Base-by-base conservation (phyloP, 1,284 basidiomycete genomes). In the Ceratobasidium theobromae region DNA sequence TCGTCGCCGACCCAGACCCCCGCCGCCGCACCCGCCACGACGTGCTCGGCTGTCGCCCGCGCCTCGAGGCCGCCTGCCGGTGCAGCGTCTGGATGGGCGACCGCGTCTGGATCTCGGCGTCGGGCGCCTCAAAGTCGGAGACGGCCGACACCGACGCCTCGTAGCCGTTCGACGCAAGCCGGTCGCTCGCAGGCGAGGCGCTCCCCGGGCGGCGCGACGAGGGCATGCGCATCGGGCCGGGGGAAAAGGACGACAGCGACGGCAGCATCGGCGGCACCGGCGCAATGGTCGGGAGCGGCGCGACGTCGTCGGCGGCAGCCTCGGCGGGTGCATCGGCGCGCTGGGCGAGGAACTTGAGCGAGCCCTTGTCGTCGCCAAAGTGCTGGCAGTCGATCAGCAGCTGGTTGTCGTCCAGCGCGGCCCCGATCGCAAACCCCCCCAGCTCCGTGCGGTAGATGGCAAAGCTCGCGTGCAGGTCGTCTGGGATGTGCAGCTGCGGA, bases 381-480 rank as follows among this genome's bases (percentile, higher is more conserved):
- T 84, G 81, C 66, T 81, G 79, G 73, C 91, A 93, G n/a, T 93
- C 79, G 16, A 84, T 81, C 71, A 89, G 83, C 3, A 96, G 77
- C 66, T 79, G 79, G 23, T 90, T 86, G 69, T 89, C 84, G 2
- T 81, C 77, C 28, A 95, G 76, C 3, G 91, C 84, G 14, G 85
- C 84, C 3, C 89, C 85, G 53, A 88, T 82, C 16, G 89, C 88
- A 71, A 81, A 86, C 28, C 62, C 82, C 60, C 89, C 91, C 70
- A 95, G 87, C 75, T 93, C 88, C 0, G 93, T 95, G 53, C 85
- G 86, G 78, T 90, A 93, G 64, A 96, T 87, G n/a, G 87, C 84
- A 73, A 88, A 87, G 28, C 82, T 84, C 3, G 81, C 74, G 72
- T 89, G 86, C 70, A 93, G 91, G 70, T 93, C 91, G 69, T 95